Evolutionary conservation across 176 grass and related monocot species (phyloP), one percentile per base, ranked within the genome.

Genomic region (Carex cristatella): DNA sequence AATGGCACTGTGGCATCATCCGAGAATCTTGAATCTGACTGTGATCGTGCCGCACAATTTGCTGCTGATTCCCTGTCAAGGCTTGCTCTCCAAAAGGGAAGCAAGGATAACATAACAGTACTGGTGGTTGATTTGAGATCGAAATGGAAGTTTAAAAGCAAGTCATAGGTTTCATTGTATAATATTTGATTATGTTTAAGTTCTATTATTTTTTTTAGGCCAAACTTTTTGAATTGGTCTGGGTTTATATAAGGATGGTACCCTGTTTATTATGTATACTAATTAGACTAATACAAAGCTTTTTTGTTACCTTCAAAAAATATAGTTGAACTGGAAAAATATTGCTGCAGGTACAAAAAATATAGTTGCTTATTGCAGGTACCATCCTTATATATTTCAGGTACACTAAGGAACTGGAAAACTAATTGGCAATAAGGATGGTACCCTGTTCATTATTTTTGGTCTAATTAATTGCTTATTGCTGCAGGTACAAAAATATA

Each of bases 121-220:
- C 90, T 94, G 53, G 92, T 97, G 32, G 87, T 94, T 2, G 92
- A 97, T 79, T 87, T 97, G 84, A 97, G 91, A 91, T 83, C 69
- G 0, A 89, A 91, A 85, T 94, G 91, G 83, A 97, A 97, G 87
- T 11, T 76, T 56, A 97, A 89, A 85, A 94, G 37, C 84, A 90
- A 82, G 86, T 65, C 86, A 32, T 94, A 90, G 70, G 18, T 62
- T 31, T 83, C 32, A 44, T n/a, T 42, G 6, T 61, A 63, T 64
- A 0, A 83, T 68, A 31, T 83, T 48, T 76, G 23, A 28, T 27
- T 49, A 48, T 15, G 14, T 68, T 67, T 10, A 68, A 51, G 33
- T 23, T 68, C 10, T 68, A 18, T 51, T 16, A 80, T 67, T 53
- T 40, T 76, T 65, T 42, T 81, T 69, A 83, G 81, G 42, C 61